Base-by-base conservation (phyloP, 2,329 filamentous ascomycete species). In the Penicillium sumatraense region DNA sequence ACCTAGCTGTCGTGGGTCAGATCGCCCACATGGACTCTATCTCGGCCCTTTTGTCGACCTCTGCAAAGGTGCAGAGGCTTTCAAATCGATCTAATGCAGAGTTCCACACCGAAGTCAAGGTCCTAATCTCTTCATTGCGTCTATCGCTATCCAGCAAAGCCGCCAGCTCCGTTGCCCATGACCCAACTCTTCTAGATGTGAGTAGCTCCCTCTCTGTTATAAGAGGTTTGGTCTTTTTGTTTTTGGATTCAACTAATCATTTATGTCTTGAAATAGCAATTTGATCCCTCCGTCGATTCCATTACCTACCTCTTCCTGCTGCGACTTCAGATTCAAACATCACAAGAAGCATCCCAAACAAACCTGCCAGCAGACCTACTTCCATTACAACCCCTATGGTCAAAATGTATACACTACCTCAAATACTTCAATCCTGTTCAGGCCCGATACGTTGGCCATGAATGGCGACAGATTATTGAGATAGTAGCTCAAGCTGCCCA, bases 241-340 rank as follows among this genome's bases (percentile, higher is more conserved):
- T n/a, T n/a, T n/a, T n/a, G n/a, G n/a, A 40, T 11, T n/a, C 24
- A 9, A 21, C 50, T 53, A 47, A 31, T 21, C 24, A 4, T 31
- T 27, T 36, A 33, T 35, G 13, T 41, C 50, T 9, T 29, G 18
- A 3, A 10, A 18, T 49, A 58, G 67, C 54, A 63, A 31, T 62
- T 87, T 54, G 78, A 87, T 62, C 85, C 87, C 18, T 70, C 79
- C 7, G 70, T 78, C 35, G 84, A 89, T 68, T 82, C 83, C 16
- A 78, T 88, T 58, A 76, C 83, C 8, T 89, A 87, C 70, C 72
- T 86, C 47, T 80, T 78, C 58, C 75, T 83, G 44, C 76, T 89
- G 33, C 70, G 78, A 44, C 75, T 78, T 27, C 78, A 81, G 57
- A 76, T 85, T 53, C 68, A 75, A 35, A 69, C 57, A 38, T 29